Base-by-base conservation (phyloP, 805 yeast species). In the Tetrapisispora fleetii region DNA sequence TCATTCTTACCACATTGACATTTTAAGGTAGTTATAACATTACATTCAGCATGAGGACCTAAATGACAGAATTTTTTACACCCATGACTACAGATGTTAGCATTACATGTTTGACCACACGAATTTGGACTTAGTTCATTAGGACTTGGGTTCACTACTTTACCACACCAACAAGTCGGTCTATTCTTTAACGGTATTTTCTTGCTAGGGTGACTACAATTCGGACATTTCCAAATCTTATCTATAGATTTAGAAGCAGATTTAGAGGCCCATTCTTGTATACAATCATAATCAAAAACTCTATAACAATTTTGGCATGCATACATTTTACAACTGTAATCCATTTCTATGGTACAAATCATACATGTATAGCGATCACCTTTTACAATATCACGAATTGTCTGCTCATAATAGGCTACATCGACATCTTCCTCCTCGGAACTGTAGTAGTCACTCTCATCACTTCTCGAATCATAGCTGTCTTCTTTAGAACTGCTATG, bases 291-390 rank as follows among this genome's bases (percentile, higher is more conserved):
- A 62, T 91, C 96, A 60, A 87, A 91, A 1, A 85, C 95, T 50
- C 97, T 71, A 59, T 69, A 83, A 62, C 99, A 91, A 27, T 73
- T 69, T 8, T 67, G 63, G 63, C 99, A 91, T 7, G 88, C 76
- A 93, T 95, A 93, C 47, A 89, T 72, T 42, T 73, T 68, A 21
- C 89, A 80, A 13, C 71, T 67, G 4, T 77, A 72, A 46, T 81
- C 86, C 51, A 91, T 75, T 53, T 87, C 91, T 36, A 85, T 81
- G 0, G 95, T 85, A 66, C 99, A 91, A 13, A 91, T 87, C 63
- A 91, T 72, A 67, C 99, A 91, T 1, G 79, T 75, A 59, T 91
- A 90, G 1, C 75, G 73, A n/a, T 86, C 90, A 13, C 77, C 74
- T 40, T 54, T 52, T 8, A 58, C 57, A 45, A 65, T 65, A 43